Evolutionary conservation across 2,329 filamentous ascomycete genomes (phyloP).

Genomic region (Pyrenochaeta sp.): DNA sequence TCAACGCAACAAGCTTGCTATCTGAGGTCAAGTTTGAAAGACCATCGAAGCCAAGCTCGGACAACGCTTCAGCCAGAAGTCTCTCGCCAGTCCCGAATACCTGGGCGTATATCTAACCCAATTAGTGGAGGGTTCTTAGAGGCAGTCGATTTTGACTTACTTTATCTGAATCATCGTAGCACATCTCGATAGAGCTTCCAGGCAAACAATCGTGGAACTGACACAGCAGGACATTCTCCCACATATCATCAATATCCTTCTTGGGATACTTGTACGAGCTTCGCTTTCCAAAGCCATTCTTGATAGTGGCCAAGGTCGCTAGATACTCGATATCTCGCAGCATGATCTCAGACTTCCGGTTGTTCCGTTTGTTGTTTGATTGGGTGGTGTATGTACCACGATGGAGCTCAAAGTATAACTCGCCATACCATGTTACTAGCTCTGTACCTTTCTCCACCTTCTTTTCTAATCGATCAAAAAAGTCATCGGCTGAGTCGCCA

Average conservation of each 20-base stretch:
- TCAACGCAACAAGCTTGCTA: constrained; percentile 71
- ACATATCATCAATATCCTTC: constrained; percentile 92
- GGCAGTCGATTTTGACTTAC: constrained; percentile 32
- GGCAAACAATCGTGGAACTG: constrained; percentile 98
- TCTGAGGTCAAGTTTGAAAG: constrained; percentile 51
- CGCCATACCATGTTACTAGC: constrained; percentile 96
- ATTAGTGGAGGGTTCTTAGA: background rate
- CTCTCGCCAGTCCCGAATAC: constrained; percentile 80
- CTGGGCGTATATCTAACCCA: constrained; percentile 72
- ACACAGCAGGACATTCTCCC: constrained; percentile 89
- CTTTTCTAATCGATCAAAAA: constrained; percentile 85
- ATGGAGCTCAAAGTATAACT: constrained; percentile 97
- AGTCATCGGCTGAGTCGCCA: constrained; percentile 90
- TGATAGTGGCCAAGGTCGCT: constrained; percentile 83
- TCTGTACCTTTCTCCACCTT: constrained; percentile 73
- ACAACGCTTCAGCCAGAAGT: constrained; percentile 74
- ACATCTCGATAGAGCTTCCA: constrained; percentile 96
- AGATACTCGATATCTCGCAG: constrained; percentile 88
- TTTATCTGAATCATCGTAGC: constrained; percentile 93
- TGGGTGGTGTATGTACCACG: constrained; percentile 97
- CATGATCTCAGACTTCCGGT: constrained; percentile 83
- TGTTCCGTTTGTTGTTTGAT: constrained; percentile 96
- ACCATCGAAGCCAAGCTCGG: constrained; percentile 70
- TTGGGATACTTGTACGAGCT: constrained; percentile 86
- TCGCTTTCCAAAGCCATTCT: constrained; percentile 59